A percentile compares a stretch with the other conserved stretches of the same genome.
phyloP scores from a whole-genome alignment of 2,329 filamentous ascomycete genomes.

The Geoglossum cookeanum region DNA sequence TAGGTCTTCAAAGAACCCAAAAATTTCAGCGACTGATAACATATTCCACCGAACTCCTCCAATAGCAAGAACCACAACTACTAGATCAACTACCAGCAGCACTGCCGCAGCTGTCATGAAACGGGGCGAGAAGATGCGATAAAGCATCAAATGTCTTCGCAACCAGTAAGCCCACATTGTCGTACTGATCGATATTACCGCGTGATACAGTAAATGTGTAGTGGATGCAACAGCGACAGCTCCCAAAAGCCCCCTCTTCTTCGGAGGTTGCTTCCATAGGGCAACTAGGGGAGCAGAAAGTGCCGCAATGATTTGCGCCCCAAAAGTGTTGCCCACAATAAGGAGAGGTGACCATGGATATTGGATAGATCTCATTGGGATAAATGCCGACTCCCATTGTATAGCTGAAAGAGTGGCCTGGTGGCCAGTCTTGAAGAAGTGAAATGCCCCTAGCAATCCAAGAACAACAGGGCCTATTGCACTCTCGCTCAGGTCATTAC shows the following conservation, averaged over 20 bases:
- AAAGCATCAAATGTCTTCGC: conserved; percentile 86
- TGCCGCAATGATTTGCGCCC: conserved; percentile 67
- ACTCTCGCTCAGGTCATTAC: conserved; percentile 40
- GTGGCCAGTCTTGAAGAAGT: conserved; percentile 97
- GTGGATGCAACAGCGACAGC: conserved; percentile 51
- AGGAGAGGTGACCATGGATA: conserved; percentile 83
- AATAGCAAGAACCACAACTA: conserved; percentile 52
- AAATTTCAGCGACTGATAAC: conserved; percentile 64
- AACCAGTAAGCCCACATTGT: conserved; percentile 81
- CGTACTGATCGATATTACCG: conserved; percentile 64
- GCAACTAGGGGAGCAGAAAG: conserved; percentile 62
- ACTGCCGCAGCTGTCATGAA: conserved; percentile 67
- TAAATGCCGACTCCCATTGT: conserved; percentile 92
- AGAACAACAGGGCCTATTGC: conserved; percentile 71
- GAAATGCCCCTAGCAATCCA: conserved; percentile 74
- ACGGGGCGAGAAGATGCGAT: conserved; percentile 76
- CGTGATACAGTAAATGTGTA: conserved; percentile 65
- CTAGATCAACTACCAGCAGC: conserved; percentile 57
- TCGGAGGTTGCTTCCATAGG: conserved; percentile 50
- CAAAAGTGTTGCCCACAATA: conserved; percentile 72
- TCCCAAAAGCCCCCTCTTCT: conserved; percentile 35
- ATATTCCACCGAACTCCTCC: conserved; percentile 58
- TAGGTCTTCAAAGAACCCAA: conserved; percentile 39
- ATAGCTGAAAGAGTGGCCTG: conserved; percentile 74
- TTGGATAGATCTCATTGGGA: conserved; percentile 60